phyloP scores from a whole-genome alignment of 2,329 filamentous ascomycete species.

The Helicocarpus griseus region DNA sequence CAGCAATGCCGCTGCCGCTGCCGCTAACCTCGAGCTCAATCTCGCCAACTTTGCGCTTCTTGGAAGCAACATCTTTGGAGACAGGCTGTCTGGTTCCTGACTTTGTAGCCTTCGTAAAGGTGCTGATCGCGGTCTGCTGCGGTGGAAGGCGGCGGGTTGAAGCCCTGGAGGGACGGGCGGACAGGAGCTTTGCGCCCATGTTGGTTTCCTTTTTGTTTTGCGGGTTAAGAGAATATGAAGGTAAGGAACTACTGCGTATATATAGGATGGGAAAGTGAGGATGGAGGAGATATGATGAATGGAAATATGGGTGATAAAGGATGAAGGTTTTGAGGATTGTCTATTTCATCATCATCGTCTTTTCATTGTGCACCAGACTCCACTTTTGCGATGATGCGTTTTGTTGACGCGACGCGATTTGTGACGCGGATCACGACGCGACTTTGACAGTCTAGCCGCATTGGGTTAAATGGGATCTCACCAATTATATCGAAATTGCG shows the following conservation, averaged over 20 bases:
- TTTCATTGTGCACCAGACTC: background rate
- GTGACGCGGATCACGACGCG: background rate
- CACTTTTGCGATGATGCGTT: too few relatives aligned
- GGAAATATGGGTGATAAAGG: background rate
- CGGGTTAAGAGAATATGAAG: background rate
- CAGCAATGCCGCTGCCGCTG: too few relatives aligned
- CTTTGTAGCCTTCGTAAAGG: slow-evolving; percentile 37
- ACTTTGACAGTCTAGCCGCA: too few relatives aligned
- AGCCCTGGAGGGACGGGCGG: slow-evolving; percentile 19
- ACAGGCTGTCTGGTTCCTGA: slow-evolving; percentile 20
- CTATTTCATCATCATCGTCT: background rate
- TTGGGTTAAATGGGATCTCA: background rate
- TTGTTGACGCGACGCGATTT: background rate
- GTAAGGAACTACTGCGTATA: background rate
- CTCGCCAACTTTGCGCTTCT: slow-evolving; percentile 31
- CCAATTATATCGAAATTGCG: background rate
- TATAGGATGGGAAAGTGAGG: background rate
- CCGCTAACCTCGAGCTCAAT: slow-evolving; percentile 25
- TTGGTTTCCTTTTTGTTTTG: background rate
- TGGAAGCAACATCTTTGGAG: slow-evolving; percentile 25
- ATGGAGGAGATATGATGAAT: background rate
- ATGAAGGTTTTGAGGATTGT: background rate
- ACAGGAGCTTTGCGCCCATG: slow-evolving; percentile 6
- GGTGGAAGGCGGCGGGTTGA: slow-evolving; percentile 22
- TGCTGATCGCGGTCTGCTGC: slow-evolving; percentile 32